Percentiles rank a stretch among this genome's conserved stretches.
Evolutionary conservation across 2,329 filamentous ascomycete genomes (phyloP).

Genomic region (Macrophomina phaseolina): DNA sequence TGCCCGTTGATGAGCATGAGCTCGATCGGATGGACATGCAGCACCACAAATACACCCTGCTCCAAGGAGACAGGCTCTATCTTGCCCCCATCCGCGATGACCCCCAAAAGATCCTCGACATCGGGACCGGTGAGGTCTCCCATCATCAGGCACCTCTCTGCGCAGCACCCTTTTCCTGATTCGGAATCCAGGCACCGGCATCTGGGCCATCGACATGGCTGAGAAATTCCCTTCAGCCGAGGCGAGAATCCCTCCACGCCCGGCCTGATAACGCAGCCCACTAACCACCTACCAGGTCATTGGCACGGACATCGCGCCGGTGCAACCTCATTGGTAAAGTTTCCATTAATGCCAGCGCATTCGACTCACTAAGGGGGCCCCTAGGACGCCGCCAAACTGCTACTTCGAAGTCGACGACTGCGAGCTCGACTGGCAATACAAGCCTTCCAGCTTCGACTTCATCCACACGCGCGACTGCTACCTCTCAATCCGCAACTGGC

Average conservation of each 20-base stretch:
- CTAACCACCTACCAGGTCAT: constrained; percentile 10
- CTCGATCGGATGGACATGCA: constrained; percentile 45
- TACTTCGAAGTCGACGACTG: constrained; percentile 56
- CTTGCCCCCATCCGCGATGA: constrained; percentile 39
- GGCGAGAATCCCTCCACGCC: not conserved
- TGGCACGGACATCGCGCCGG: constrained; percentile 38
- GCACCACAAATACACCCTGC: constrained; percentile 48
- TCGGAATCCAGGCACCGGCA: constrained; percentile 13
- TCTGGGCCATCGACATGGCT: constrained; percentile 30
- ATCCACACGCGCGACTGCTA: constrained; percentile 42
- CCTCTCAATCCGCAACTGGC: constrained; percentile 22
- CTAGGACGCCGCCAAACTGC: constrained; percentile 54
- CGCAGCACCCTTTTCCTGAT: not conserved
- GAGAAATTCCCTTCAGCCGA: constrained; percentile 26
- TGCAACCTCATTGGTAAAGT: constrained; percentile 23
- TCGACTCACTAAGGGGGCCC: not conserved
- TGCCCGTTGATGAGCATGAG: constrained; percentile 18
- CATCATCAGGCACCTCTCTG: too few species aligned
- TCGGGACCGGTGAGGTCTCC: constrained; percentile 26
- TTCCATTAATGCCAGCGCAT: not conserved
- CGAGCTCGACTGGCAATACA: constrained; percentile 48
- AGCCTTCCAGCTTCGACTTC: constrained; percentile 45
- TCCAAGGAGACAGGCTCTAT: constrained; percentile 42
- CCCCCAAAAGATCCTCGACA: constrained; percentile 25
- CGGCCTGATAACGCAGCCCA: too few species aligned